Percentiles rank a stretch among this genome's conserved stretches.
phyloP scores from a whole-genome alignment of 2,329 filamentous ascomycete species.

The Ophiostoma populinum region DNA sequence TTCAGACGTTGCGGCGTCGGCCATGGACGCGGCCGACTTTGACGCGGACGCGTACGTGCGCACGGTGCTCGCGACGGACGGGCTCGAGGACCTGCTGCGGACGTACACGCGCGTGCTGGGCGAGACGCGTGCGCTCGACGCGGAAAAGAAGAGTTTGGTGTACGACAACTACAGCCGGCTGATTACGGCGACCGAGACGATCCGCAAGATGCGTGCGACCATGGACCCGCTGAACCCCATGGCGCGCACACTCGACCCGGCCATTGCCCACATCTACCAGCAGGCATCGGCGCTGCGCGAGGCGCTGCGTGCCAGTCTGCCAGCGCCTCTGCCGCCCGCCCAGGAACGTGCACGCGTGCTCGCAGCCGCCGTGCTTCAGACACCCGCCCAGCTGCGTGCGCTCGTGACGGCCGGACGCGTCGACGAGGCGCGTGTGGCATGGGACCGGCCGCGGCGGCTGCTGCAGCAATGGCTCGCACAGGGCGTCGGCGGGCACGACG shows the following conservation, averaged over 20 bases:
- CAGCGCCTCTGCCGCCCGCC: conserved; percentile 23
- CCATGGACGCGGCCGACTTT: conserved; percentile 61
- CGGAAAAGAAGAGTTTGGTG: conserved; percentile 89
- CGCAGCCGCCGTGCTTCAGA: conserved; percentile 43
- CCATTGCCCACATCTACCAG: conserved; percentile 57
- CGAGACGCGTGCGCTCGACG: conserved; percentile 80
- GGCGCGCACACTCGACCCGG: conserved; percentile 54
- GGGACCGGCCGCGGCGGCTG: conserved; percentile 35
- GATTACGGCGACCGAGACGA: conserved; percentile 92
- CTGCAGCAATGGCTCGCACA: conserved; percentile 35
- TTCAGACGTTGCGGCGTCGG: conserved; percentile 44
- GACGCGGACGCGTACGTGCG: conserved; percentile 52
- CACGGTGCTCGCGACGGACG: conserved; percentile 40
- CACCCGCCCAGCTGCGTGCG: conserved; percentile 38
- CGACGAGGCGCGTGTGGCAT: conserved; percentile 41
- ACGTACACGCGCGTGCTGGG: conserved; percentile 55
- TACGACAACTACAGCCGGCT: conserved; percentile 98
- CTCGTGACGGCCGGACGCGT: conserved; percentile 41
- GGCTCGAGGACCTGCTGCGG: conserved; percentile 49
- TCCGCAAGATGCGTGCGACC: conserved; percentile 68
- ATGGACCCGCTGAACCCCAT: conserved; percentile 67
- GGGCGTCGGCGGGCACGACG: conserved; percentile 31
- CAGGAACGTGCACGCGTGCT: conserved; percentile 32
- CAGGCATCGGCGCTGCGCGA: conserved; percentile 38
- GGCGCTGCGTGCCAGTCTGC: conserved; percentile 29